Percentiles rank a stretch among this genome's conserved stretches.
These are phyloP conservation scores for Chrysanthemum lavandulifolium DNA, from an alignment of 129 eudicot genomes.

Conservation along the genomic window DNA sequence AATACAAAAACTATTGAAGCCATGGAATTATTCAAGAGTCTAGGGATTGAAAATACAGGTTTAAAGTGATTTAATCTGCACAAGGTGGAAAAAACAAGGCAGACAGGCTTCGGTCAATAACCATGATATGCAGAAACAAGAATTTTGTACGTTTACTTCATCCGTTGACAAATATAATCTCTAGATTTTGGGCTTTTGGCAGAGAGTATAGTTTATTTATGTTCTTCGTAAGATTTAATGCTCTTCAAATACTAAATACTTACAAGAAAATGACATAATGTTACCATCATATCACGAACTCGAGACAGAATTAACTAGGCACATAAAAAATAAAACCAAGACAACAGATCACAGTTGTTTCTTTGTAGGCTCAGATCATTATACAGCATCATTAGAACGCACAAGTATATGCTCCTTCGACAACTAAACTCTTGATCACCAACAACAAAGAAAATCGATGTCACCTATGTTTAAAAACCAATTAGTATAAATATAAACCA, in stretches of 20 bases:
- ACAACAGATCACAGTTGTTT: constrained; percentile 20
- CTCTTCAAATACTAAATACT: too few species aligned
- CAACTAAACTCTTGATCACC: constrained; percentile 1
- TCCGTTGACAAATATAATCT: too few species aligned
- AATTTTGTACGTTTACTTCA: too few species aligned
- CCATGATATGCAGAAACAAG: too few species aligned
- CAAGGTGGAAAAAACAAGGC: not conserved
- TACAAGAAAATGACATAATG: too few species aligned
- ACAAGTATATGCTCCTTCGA: constrained; percentile 24
- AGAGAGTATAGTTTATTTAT: too few species aligned
- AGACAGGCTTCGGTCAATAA: too few species aligned
- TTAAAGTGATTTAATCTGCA: not conserved
- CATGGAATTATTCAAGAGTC: not conserved
- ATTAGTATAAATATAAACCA: constrained; percentile 17
- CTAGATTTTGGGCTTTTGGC: too few species aligned
- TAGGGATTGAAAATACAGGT: not conserved
- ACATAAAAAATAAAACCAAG: not conserved
- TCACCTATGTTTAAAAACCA: not conserved
- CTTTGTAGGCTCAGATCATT: constrained; percentile 31
- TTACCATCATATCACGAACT: too few species aligned
- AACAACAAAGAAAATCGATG: not conserved
- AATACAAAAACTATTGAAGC: not conserved
- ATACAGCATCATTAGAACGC: not conserved
- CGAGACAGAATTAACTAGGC: too few species aligned
- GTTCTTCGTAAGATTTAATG: too few species aligned